Evolutionary conservation across 2,329 filamentous ascomycete genomes (phyloP).

Genomic region (Hypoxylon sp.): DNA sequence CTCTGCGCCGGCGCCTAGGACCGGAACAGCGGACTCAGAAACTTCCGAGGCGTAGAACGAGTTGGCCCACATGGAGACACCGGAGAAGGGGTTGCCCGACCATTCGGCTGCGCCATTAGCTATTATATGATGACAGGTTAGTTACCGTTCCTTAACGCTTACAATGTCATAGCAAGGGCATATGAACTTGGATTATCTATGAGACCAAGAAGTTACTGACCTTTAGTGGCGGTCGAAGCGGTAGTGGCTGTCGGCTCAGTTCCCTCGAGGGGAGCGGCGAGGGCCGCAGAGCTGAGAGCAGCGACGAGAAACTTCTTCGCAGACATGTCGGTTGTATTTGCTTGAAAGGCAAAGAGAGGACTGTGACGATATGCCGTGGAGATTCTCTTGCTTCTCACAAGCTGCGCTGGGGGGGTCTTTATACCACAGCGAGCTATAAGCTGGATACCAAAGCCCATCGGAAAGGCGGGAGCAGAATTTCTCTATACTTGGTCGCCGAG

Average conservation of each 20-base stretch:
- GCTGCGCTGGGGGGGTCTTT: slow-evolving; percentile 3
- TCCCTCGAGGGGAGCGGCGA: slow-evolving; percentile 51
- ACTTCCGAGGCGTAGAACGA: slow-evolving; percentile 64
- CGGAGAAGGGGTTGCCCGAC: slow-evolving; percentile 63
- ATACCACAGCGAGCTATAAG: slow-evolving; percentile 5
- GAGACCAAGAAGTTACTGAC: slow-evolving; percentile 12
- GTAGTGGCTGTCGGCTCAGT: slow-evolving; percentile 43
- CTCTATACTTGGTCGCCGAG: slow-evolving; percentile 9
- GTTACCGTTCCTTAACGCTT: not conserved
- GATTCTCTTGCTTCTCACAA: not conserved
- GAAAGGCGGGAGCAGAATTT: slow-evolving; percentile 36
- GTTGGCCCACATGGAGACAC: slow-evolving; percentile 61
- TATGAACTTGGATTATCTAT: too few relatives aligned
- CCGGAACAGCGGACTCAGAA: slow-evolving; percentile 65
- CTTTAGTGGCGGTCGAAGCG: slow-evolving; percentile 25
- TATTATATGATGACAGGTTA: slow-evolving; percentile 16
- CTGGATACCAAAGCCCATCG: slow-evolving; percentile 20
- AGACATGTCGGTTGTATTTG: slow-evolving; percentile 37
- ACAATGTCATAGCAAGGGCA: too few relatives aligned
- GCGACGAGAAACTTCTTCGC: slow-evolving; percentile 46
- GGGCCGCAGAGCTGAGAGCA: slow-evolving; percentile 48
- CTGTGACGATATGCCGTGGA: slow-evolving; percentile 19
- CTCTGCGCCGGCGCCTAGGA: slow-evolving; percentile 62
- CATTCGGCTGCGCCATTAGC: slow-evolving; percentile 50
- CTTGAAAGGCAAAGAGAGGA: slow-evolving; percentile 2